These are phyloP conservation scores for Linderniella brevidens DNA, from an alignment of 257 asterid genomes.

Conservation along the genomic window DNA sequence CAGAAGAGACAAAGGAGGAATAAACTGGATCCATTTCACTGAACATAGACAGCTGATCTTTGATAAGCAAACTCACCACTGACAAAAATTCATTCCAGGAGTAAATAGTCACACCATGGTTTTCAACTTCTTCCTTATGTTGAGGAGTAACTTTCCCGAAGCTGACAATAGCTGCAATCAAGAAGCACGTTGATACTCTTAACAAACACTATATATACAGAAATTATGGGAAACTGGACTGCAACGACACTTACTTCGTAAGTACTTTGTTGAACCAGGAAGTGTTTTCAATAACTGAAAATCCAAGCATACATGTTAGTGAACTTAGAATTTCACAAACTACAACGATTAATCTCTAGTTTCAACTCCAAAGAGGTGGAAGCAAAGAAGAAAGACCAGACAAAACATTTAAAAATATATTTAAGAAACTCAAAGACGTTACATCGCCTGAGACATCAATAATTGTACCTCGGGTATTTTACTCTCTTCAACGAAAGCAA, in stretches of 20 bases:
- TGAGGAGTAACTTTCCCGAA: constrained; percentile 57
- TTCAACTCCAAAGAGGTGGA: too few species aligned
- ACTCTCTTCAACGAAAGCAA: constrained; percentile 86
- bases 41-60: not conserved
- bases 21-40: not conserved
- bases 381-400: too few species aligned
- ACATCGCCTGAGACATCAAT: not conserved
- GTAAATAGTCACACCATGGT: constrained; percentile 39
- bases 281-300: constrained; percentile 75
- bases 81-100: constrained; percentile 74
- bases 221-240: constrained; percentile 11
- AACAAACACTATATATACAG: constrained; percentile 10
- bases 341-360: too few species aligned
- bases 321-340: constrained; percentile 6
- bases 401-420: too few species aligned
- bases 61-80: constrained; percentile 34
- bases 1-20: too few species aligned
- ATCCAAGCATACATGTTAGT: constrained; percentile 15
- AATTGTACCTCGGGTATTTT: constrained; percentile 60
- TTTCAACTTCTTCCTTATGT: constrained; percentile 57
- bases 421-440: too few species aligned
- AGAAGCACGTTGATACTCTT: constrained; percentile 10
- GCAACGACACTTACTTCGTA: constrained; percentile 49
- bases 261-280: constrained; percentile 46
- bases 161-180: constrained; percentile 63